phyloP scores from a whole-genome alignment of 73 alveolate genomes.

The Symbiodinium natans region DNA sequence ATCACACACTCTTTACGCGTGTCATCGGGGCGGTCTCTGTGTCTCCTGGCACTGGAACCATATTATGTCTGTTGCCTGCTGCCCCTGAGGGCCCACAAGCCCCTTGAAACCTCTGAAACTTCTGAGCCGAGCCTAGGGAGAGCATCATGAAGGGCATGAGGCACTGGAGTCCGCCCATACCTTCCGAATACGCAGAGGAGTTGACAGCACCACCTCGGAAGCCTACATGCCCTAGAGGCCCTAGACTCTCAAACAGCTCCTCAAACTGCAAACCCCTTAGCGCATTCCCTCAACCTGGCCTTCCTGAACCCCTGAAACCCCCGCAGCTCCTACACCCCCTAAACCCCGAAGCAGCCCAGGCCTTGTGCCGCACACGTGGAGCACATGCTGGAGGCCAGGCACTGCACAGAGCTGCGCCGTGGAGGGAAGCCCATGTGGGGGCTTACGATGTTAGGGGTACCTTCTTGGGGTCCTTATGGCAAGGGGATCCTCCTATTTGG shows the following conservation, averaged over 20 bases:
- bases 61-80: no score
- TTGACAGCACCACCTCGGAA: not conserved
- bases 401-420: not conserved
- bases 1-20: no score
- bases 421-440: no score
- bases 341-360: not conserved
- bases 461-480: no score
- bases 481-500: no score
- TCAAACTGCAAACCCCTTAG: not conserved
- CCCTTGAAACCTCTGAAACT: not conserved
- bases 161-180: slow-evolving; percentile 62
- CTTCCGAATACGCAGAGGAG: not conserved
- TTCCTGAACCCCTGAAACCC: not conserved
- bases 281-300: not conserved
- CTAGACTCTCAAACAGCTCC: not conserved
- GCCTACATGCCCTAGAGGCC: not conserved
- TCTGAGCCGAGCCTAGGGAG: not conserved
- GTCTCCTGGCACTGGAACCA: no score
- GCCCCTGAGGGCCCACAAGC: not conserved
- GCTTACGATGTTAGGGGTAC: no score
- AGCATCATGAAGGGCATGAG: slow-evolving; percentile 62
- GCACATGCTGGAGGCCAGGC: slow-evolving; percentile 68
- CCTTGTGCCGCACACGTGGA: slow-evolving; percentile 60
- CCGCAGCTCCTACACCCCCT: not conserved
- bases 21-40: no score